Evolutionary conservation across 306 rosid species (phyloP).

Genomic region (Quercus wislizeni): DNA sequence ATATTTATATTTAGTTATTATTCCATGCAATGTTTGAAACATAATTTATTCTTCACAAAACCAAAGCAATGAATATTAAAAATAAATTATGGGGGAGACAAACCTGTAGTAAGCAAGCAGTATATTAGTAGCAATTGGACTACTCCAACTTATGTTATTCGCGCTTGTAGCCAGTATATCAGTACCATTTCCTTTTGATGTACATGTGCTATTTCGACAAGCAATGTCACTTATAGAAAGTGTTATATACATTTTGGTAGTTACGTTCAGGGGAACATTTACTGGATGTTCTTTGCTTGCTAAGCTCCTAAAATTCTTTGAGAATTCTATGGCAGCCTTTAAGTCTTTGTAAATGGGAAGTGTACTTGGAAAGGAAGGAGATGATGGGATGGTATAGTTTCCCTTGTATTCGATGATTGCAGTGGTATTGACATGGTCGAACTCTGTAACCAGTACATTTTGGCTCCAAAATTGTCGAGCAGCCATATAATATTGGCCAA

Average conservation of each 20-base stretch:
- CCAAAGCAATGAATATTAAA: background rate
- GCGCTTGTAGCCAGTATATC: conserved; percentile 30
- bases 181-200: conserved; percentile 26
- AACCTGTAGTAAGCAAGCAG: conserved; percentile 50
- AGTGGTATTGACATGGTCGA: conserved; percentile 36
- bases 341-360: conserved; percentile 33
- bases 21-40: too few species aligned
- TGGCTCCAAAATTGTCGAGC: conserved; percentile 30
- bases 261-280: conserved; percentile 34
- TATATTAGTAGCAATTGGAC: conserved; percentile 25
- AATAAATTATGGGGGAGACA: background rate
- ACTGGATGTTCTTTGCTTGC: conserved; percentile 19
- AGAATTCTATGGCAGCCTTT: conserved; percentile 21
- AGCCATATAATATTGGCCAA: conserved; percentile 43
- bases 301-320: conserved; percentile 28
- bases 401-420: conserved; percentile 41
- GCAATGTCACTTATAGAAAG: conserved; percentile 30
- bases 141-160: conserved; percentile 47
- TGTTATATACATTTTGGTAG: conserved; percentile 21
- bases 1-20: too few species aligned
- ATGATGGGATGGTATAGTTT: background rate
- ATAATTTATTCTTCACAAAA: background rate
- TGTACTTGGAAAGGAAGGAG: conserved; percentile 16
- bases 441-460: background rate
- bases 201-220: conserved; percentile 25